These are phyloP conservation scores for Patellifolia procumbens DNA, from an alignment of 179 eudicot genomes.

Conservation along the genomic window DNA sequence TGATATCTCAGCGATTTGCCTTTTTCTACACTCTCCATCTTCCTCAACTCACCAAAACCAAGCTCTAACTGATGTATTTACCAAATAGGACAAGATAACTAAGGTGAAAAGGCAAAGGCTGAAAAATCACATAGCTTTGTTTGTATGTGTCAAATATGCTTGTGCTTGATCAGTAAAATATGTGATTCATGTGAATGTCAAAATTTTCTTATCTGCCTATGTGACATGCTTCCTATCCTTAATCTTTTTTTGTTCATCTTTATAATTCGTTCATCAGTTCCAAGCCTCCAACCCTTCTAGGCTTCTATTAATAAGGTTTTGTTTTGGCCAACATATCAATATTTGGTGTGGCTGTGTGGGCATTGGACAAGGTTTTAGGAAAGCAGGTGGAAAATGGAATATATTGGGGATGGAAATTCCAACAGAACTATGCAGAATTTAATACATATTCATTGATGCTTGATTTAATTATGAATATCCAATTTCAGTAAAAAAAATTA, in stretches of 20 bases:
- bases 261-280: neutral
- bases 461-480: too few species aligned
- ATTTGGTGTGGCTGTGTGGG: too few species aligned
- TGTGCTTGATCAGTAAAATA: constrained; percentile 27
- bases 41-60: constrained; percentile 22
- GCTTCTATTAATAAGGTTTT: too few species aligned
- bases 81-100: constrained; percentile 12
- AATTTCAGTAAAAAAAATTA: too few species aligned
- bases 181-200: constrained; percentile 16
- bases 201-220: neutral
- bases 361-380: neutral
- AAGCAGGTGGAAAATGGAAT: neutral
- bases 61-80: constrained; percentile 12
- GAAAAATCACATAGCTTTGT: constrained; percentile 23
- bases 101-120: neutral
- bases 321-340: neutral
- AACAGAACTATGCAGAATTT: too few species aligned
- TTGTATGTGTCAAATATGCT: constrained; percentile 12
- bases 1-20: constrained; percentile 83
- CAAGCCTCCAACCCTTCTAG: neutral
- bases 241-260: neutral
- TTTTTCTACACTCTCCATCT: constrained; percentile 58
- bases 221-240: neutral
- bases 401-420: too few species aligned
- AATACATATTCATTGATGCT: too few species aligned